Evolutionary conservation across 257 asterid species (phyloP).

Genomic region (Asclepias syriaca): DNA sequence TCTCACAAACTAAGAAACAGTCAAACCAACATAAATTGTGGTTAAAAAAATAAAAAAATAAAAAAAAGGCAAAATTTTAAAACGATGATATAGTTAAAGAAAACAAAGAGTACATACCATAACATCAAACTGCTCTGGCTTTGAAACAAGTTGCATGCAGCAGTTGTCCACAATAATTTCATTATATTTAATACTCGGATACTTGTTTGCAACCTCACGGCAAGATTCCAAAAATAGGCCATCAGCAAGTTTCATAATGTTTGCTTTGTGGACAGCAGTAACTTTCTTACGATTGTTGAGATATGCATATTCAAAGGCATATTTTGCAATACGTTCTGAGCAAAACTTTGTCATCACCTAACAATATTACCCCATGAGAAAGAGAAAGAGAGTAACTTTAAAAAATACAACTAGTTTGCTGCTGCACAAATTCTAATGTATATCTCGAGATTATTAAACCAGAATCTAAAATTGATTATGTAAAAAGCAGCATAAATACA

Average conservation of each 20-base stretch:
- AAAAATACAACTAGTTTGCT: neutral
- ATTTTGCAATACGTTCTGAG: constrained; percentile 90
- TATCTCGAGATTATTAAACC: neutral
- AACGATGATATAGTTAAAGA: neutral
- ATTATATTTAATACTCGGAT: constrained; percentile 79
- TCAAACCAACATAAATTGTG: neutral
- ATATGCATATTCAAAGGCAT: constrained; percentile 97
- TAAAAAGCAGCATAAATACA: neutral
- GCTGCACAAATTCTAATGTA: neutral
- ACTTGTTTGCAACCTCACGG: constrained; percentile 90
- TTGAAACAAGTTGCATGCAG: constrained; percentile 99
- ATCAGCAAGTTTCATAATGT: constrained; percentile 98
- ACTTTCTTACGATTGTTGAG: constrained; percentile 93
- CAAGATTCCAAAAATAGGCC: constrained; percentile 93
- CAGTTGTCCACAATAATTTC: constrained; percentile 98
- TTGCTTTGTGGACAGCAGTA: constrained; percentile 98
- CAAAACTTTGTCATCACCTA: constrained; percentile 97
- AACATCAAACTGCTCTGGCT: constrained; percentile 99
- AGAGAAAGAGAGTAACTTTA: constrained; percentile 1
- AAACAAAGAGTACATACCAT: constrained; percentile 49
- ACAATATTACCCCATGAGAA: constrained; percentile 33
- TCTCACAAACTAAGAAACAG: neutral
- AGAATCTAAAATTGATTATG: neutral
- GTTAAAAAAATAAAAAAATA: too few species aligned
- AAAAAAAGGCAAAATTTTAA: neutral